phyloP scores from a whole-genome alignment of 768 basidiomycete genomes.

The Agaricus sinodeliciosus region DNA sequence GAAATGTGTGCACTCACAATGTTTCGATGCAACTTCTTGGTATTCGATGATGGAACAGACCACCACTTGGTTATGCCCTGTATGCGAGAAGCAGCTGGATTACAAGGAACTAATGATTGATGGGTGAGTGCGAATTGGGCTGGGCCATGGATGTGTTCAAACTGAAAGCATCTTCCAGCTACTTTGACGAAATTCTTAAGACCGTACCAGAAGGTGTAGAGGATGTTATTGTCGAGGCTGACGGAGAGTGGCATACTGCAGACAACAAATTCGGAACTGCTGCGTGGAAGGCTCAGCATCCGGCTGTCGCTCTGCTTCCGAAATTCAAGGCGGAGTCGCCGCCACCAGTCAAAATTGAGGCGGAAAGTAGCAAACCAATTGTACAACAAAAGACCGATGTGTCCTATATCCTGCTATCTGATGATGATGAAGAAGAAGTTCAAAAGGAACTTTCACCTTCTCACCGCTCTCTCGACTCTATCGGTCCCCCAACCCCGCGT shows the following conservation, averaged over 20 bases:
- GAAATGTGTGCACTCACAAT: conserved; percentile 86
- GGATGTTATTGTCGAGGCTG: conserved; percentile 88
- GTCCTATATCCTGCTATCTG: conserved; percentile 61
- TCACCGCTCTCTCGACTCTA: conserved; percentile 26
- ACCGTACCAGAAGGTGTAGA: conserved; percentile 75
- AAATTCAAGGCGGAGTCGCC: conserved; percentile 25
- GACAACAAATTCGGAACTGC: conserved; percentile 80
- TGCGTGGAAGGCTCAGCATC: conserved; percentile 59
- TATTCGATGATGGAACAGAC: conserved; percentile 94
- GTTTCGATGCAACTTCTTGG: conserved; percentile 95
- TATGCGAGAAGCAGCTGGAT: conserved; percentile 77
- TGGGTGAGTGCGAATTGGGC: conserved; percentile 46
- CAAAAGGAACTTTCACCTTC: conserved; percentile 68
- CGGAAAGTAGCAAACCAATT: conserved; percentile 25
- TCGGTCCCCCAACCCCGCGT: conserved; percentile 17
- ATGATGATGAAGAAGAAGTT: conserved; percentile 77
- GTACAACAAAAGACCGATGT: conserved; percentile 41
- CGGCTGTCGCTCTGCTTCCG: conserved; percentile 22
- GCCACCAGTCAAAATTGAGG: conserved; percentile 19
- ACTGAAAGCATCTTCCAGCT: conserved; percentile 38
- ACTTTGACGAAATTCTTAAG: conserved; percentile 80
- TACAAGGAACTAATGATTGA: conserved; percentile 85
- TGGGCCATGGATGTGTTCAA: neutral
- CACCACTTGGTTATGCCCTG: conserved; percentile 93
- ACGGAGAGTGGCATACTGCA: conserved; percentile 93